phyloP scores from a whole-genome alignment of 148 eudicot species.

The Fallopia convolvulus region DNA sequence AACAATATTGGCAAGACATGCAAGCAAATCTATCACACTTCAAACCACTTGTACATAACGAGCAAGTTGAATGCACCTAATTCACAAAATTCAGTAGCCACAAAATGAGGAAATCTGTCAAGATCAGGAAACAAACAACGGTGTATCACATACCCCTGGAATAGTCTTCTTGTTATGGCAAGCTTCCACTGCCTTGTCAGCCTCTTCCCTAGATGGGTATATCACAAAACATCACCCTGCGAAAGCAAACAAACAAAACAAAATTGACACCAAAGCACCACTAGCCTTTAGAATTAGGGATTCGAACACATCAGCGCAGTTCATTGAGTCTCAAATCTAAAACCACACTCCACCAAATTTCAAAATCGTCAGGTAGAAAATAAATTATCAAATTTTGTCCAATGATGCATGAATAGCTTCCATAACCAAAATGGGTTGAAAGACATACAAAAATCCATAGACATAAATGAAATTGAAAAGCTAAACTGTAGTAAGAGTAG shows the following conservation, averaged over 20 bases:
- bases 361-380: constrained; percentile 5
- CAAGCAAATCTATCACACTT: not conserved
- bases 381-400: too few relatives aligned
- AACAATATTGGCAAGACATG: not conserved
- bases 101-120: constrained; percentile 5
- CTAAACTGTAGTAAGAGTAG: not conserved
- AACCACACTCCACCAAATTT: constrained; percentile 10
- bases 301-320: not conserved
- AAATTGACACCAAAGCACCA: not conserved
- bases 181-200: constrained; percentile 75
- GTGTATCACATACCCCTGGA: constrained; percentile 63
- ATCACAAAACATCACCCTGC: constrained; percentile 89
- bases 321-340: not conserved
- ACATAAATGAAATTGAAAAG: too few relatives aligned
- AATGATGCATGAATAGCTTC: too few relatives aligned
- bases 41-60: not conserved
- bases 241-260: not conserved
- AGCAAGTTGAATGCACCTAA: not conserved
- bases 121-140: constrained; percentile 6
- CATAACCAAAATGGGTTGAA: too few relatives aligned
- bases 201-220: constrained; percentile 86
- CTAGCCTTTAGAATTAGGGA: not conserved
- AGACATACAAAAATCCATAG: too few relatives aligned
- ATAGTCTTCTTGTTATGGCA: constrained; percentile 90
- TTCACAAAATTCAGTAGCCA: not conserved